Conservation (phyloP, 2,329 filamentous ascomycete species). For the Fusarium sp. region DNA sequence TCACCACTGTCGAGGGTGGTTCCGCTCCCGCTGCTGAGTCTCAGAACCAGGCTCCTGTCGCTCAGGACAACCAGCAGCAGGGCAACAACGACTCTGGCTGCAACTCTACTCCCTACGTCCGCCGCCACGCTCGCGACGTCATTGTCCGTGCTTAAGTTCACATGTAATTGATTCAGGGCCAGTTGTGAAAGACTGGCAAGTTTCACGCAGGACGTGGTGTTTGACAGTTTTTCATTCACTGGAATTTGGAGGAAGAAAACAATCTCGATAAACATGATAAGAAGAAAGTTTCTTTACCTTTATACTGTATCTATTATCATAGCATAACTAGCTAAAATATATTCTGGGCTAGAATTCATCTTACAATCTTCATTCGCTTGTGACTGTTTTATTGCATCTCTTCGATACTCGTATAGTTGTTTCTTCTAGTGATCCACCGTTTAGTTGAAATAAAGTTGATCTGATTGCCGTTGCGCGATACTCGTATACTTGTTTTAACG, state of each 20-base stretch:
- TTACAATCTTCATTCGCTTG: fast-evolving
- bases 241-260: neutral
- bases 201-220: constrained; percentile 24
- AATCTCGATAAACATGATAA: neutral
- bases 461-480: neutral
- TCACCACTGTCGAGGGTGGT: constrained; percentile 14
- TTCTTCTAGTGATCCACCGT: neutral
- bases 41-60: neutral
- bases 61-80: constrained; percentile 1
- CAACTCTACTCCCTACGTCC: constrained; percentile 2
- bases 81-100: neutral
- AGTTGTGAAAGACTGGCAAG: constrained; percentile 4
- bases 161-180: neutral
- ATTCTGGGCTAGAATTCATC: neutral
- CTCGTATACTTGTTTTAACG: neutral
- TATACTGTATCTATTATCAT: neutral
- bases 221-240: constrained; percentile 8
- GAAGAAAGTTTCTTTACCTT: neutral
- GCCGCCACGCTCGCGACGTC: constrained; percentile 16
- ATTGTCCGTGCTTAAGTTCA: neutral
- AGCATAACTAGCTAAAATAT: neutral
- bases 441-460: neutral
- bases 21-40: constrained; percentile 1
- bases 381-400: neutral
- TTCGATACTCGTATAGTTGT: neutral